Base-by-base conservation (phyloP, 1,139 yeast genomes). In the Kodamaea derodonti region DNA sequence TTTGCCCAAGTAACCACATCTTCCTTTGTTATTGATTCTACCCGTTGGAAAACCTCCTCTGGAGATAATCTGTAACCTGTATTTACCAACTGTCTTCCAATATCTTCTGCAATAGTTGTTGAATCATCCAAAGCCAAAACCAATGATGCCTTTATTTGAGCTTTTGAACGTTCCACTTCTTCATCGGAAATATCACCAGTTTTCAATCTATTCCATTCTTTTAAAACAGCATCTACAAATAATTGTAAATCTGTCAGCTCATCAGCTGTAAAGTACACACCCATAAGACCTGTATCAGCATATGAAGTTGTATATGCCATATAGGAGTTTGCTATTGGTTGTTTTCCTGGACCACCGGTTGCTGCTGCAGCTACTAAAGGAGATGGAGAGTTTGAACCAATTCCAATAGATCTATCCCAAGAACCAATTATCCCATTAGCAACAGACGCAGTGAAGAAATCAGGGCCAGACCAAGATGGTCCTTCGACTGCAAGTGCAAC, bases 271-370 rank as follows among this genome's bases (percentile, higher is more conserved):
- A 92, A 73, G 59, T 92, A 92, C 51, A 90, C 84, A 24, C 99
- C 99, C 96, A 97, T 88, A 37, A 92, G 69, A 3, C 99, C 99
- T 5, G 97, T 85, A 62, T 92, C 99, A 8, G 96, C 92, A 63
- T 92, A 92, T 2, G 96, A 86, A 4, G 99, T 94, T 18, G 96
- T 86, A 64, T 90, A 92, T 3, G 97, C 88, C 95, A 88, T 83
- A 65, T 84, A 92, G 4, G 95, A 84, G 62, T 92, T 92, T 35
- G 97, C 97, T 41, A 88, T 69, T 6, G 85, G 82, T 6, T 60
- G 50, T 24, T 65, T 63, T 7, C 57, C 53, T 1, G 66, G 61
- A 10, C 78, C 78, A 35, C 82, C 77, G 43, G 84, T 76, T 27
- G 86, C 83, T 13, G 90, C 81, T 20, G 81, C 80, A 14, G 81